Evolutionary conservation across 148 eudicot species (phyloP).

Genomic region (Rhododendron kiyosumense): DNA sequence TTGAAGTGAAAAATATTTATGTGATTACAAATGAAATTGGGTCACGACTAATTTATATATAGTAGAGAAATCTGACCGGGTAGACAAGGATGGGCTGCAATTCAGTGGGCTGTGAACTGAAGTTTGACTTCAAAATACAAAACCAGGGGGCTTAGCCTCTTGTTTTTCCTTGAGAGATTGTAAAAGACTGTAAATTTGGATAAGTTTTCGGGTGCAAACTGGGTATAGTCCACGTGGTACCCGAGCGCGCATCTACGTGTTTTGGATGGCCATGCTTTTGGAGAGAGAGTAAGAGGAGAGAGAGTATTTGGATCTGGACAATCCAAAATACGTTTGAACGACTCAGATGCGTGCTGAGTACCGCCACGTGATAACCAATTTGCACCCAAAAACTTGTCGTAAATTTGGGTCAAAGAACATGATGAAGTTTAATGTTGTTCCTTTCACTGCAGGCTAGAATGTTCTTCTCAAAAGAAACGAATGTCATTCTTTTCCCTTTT

Average conservation of each 20-base stretch:
- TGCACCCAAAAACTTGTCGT: too few species aligned
- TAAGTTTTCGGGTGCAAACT: too few species aligned
- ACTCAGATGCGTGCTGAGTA: accelerated
- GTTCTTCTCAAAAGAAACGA: background rate
- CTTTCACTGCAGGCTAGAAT: background rate
- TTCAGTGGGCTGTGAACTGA: conserved; percentile 20
- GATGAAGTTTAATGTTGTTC: background rate
- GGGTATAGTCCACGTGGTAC: too few species aligned
- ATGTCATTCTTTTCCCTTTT: conserved; percentile 16
- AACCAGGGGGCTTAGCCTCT: conserved; percentile 10
- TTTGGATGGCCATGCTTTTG: too few species aligned
- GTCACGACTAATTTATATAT: background rate
- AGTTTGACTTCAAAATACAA: background rate
- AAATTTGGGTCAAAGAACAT: background rate
- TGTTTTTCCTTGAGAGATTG: background rate
- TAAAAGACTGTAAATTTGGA: background rate
- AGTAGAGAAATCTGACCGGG: background rate
- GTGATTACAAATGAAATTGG: background rate
- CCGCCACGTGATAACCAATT: too few species aligned
- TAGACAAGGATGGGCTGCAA: background rate
- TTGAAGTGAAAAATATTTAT: background rate
- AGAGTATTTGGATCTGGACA: too few species aligned
- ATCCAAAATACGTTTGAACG: too few species aligned
- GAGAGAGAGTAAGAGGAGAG: too few species aligned
- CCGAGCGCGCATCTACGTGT: too few species aligned